phyloP scores from a whole-genome alignment of 306 rosid species.

The Hippophae rhamnoides region DNA sequence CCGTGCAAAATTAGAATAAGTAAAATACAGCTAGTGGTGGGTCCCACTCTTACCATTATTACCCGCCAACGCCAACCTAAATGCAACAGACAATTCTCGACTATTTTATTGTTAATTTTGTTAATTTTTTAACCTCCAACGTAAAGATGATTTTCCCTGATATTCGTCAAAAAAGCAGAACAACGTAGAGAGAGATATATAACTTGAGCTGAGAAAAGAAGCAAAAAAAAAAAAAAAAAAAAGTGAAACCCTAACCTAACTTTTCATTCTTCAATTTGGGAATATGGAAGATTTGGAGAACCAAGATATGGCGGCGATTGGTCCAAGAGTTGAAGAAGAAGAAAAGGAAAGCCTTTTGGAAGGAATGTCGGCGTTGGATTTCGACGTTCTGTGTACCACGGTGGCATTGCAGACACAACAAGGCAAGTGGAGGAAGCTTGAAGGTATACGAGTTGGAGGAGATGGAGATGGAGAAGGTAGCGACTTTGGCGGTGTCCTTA shows the following conservation, averaged over 20 bases:
- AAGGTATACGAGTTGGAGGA: conserved; percentile 12
- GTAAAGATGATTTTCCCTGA: too few species aligned
- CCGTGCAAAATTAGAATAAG: too few species aligned
- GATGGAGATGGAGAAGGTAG: conserved; percentile 20
- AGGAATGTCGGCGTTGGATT: conserved; percentile 59
- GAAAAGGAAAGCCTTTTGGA: conserved; percentile 46
- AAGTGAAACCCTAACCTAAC: conserved; percentile 16
- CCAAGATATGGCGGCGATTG: conserved; percentile 32
- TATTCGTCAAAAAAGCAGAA: not conserved
- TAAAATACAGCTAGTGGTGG: too few species aligned
- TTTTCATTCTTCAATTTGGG: not conserved
- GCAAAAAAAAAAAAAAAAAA: conserved; percentile 1
- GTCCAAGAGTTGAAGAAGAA: conserved; percentile 21
- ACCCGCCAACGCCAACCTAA: too few species aligned
- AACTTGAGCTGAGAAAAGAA: not conserved
- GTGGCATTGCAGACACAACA: conserved; percentile 64
- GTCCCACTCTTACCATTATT: too few species aligned
- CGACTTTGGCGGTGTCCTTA: conserved; percentile 62
- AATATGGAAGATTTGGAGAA: conserved; percentile 81
- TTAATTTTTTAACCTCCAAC: too few species aligned
- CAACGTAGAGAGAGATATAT: not conserved
- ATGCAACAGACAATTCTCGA: too few species aligned
- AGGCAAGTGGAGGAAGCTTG: conserved; percentile 54
- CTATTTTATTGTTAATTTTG: too few species aligned
- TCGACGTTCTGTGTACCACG: conserved; percentile 68